Evolutionary conservation across 768 basidiomycete species (phyloP).

Genomic region (Tylopilus cervinicoccineus): DNA sequence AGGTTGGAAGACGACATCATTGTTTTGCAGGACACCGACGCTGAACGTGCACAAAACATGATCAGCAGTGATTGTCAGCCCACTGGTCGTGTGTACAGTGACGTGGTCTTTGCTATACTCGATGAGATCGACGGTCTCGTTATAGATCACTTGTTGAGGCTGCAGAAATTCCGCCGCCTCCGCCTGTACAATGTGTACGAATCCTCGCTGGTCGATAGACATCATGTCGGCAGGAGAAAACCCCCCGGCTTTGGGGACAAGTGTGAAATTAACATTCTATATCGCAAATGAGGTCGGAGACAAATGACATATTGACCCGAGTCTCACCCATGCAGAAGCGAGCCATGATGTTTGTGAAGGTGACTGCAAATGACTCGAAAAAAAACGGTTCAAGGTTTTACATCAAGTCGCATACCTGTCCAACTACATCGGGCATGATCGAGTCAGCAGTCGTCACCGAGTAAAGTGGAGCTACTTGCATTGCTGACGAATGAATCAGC

Average conservation of each 20-base stretch:
- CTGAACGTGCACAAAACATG: slow-evolving; percentile 68
- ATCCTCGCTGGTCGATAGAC: slow-evolving; percentile 61
- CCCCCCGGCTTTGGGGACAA: slow-evolving; percentile 46
- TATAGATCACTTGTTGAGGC: slow-evolving; percentile 42
- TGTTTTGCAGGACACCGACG: slow-evolving; percentile 63
- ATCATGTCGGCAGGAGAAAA: slow-evolving; percentile 54
- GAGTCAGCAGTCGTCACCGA: slow-evolving; percentile 1
- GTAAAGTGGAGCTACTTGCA: slow-evolving; percentile 15
- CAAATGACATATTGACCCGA: too few relatives aligned
- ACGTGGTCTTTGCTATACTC: slow-evolving; percentile 45
- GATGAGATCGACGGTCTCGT: slow-evolving; percentile 47
- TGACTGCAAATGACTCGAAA: slow-evolving; percentile 45
- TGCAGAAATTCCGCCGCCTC: slow-evolving; percentile 55
- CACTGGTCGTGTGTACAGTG: slow-evolving; percentile 43
- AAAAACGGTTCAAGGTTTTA: neutral
- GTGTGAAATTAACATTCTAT: slow-evolving; percentile 68
- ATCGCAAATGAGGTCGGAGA: neutral
- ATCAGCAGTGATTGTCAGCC: slow-evolving; percentile 43
- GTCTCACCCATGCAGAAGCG: slow-evolving; percentile 55
- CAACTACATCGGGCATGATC: slow-evolving; percentile 9
- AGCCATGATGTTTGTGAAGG: slow-evolving; percentile 62
- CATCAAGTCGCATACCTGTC: slow-evolving; percentile 20
- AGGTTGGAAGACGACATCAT: slow-evolving; percentile 56
- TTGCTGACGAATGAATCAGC: slow-evolving; percentile 20
- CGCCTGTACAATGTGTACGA: slow-evolving; percentile 48